A percentile compares a stretch with the other conserved stretches of the same genome.
These are phyloP conservation scores for Magnolia sinica DNA, from an alignment of 164 flowering plant genomes.

Conservation along the genomic window DNA sequence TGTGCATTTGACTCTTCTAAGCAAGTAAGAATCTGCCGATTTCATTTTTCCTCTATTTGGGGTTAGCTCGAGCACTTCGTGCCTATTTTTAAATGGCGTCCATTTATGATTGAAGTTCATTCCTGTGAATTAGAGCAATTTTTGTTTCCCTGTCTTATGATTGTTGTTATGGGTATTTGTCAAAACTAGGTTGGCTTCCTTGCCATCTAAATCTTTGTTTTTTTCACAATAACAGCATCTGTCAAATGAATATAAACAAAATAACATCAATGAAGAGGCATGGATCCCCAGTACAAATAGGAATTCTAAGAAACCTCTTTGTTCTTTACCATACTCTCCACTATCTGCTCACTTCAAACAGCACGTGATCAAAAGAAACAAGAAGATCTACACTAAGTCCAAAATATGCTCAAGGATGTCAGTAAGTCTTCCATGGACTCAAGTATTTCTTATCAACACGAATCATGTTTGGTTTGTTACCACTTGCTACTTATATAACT, in stretches of 20 bases:
- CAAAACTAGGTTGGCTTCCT: background rate
- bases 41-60: background rate
- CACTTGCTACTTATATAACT: background rate
- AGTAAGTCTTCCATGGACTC: background rate
- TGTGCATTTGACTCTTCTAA: slow-evolving; percentile 70
- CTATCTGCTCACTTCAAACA: too few relatives aligned
- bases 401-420: background rate
- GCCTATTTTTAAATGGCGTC: background rate
- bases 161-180: background rate
- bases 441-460: background rate
- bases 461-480: background rate
- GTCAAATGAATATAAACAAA: background rate
- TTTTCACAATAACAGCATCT: background rate
- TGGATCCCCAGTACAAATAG: too few relatives aligned
- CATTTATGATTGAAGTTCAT: background rate
- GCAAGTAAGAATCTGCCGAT: slow-evolving; percentile 57
- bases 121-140: background rate
- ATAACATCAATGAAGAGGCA: too few relatives aligned
- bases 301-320: too few relatives aligned
- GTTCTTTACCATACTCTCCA: too few relatives aligned
- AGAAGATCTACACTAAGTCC: background rate
- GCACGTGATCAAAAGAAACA: too few relatives aligned
- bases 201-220: too few relatives aligned
- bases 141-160: background rate
- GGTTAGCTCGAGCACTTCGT: background rate